Evolutionary conservation across 2,329 filamentous ascomycete genomes (phyloP).

Genomic region (Pseudogymnoascus sp.): DNA sequence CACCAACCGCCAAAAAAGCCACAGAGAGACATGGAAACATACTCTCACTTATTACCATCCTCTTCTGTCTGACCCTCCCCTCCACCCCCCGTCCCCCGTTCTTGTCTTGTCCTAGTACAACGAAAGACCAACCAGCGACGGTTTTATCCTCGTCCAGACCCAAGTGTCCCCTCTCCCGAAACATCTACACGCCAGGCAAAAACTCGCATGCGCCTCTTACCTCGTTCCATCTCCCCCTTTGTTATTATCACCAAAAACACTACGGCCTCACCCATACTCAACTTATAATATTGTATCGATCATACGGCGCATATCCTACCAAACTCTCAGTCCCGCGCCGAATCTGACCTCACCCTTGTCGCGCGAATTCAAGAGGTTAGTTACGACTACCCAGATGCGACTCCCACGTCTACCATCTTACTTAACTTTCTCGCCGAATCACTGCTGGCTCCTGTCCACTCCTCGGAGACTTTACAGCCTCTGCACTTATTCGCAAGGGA

Average conservation of each 20-base stretch:
- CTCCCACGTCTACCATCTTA: neutral
- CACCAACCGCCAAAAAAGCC: neutral
- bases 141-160: neutral
- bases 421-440: neutral
- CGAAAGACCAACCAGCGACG: neutral
- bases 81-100: neutral
- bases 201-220: constrained; percentile 1
- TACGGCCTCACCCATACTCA: neutral
- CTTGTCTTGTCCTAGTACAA: neutral
- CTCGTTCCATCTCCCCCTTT: neutral
- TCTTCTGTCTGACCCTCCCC: neutral
- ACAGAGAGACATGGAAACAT: constrained; percentile 5
- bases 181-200: constrained; percentile 9
- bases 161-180: constrained; percentile 1
- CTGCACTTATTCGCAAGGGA: neutral
- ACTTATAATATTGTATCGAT: neutral
- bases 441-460: neutral
- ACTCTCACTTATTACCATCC: neutral
- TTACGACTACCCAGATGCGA: neutral
- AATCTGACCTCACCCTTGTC: neutral
- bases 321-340: neutral
- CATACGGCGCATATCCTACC: neutral
- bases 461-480: neutral
- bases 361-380: constrained; percentile 5
- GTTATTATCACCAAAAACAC: constrained; percentile 6